Base-by-base conservation (phyloP, 345 rosid genomes). In the Microthlaspi erraticum region DNA sequence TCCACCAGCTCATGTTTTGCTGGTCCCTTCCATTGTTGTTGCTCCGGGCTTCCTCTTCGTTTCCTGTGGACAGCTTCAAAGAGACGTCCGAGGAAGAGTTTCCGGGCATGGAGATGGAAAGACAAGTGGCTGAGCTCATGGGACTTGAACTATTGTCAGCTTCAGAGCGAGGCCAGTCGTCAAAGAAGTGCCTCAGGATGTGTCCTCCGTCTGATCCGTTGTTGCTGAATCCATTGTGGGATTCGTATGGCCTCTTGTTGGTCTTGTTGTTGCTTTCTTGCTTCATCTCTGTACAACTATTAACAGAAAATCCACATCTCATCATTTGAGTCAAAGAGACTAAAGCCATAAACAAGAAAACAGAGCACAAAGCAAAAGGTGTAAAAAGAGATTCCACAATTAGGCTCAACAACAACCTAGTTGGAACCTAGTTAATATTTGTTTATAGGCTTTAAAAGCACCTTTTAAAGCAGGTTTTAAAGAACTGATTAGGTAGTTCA, bases 121-220 rank as follows among this genome's bases (percentile, higher is more conserved):
- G 91, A 70, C 79, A 68, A 33, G 96, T 83, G 4, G 83, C 73
- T 12, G 85, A 80, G 66, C 56, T 85, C 69, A 78, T 74, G 7
- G 72, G 53, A 68, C 73, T 72, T 55, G 83, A 77, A 11, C 53
- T 70, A 61, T 56, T 79, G 55, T 84, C 86, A 0, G 86, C 20
- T 19, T 87, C 89, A 36, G 78, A 53, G 36, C 94, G 73, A 1
- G 98, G 97, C 96, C 95, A 93, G 62, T 93, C 97, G 48, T 93
- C 90, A 34, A 93, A 91, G 69, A 93, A 93, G 56, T 74, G 96
- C 74, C 99, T 73, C 68, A 93, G 67, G 34, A 86, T 79, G 16
- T 80, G 96, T 26, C 90, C 95, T 26, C 74, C 74, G 18, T 86
- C 86, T 17, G 85, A 64, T 59, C 81, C 78, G 60, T 70, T 60